Evolutionary conservation across 345 rosid species (phyloP), one percentile per base, ranked within the genome.

Genomic region (Arabidopsis arenosa): DNA sequence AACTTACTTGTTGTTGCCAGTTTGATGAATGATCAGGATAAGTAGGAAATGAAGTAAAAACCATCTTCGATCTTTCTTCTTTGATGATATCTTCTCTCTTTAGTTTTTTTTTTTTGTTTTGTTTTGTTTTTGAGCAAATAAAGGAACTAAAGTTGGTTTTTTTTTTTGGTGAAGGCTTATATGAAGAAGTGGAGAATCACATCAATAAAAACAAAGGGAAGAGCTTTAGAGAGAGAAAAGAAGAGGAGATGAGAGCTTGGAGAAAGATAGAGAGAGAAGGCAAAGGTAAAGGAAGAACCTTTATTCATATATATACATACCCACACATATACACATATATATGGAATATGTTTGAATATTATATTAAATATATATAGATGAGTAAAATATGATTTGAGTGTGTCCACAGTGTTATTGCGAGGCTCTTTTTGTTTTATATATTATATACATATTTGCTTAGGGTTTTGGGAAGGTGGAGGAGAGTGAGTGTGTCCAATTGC

Each of bases 1-100:
- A 74, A 69, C 75, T 68, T 79, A 79, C 82, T 74, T 79, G 79
- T 68, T 79, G 82, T 56, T 79, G 82, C 82, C 82, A 79, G 75
- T 74, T 79, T 69, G 82, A 74, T 54, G 75, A 61, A 74, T 28
- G 32, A 28, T 79, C 82, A 69, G 72, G 47, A 79, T 68, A 79
- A 47, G 39, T 40, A n/a, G 82, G 82, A 3, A 63, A 74, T 28
- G 82, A 70, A 68, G 82, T 47, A 74, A 79, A 79, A 68, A 57
- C 79, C 82, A 79, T 79, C 36, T 73, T 74, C 66, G 79, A 61
- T 74, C 56, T 68, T 74, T 73, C 75, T 73, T 47, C 48, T 68
- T 68, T 37, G 66, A 78, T 66, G 74, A 67, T 58, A 7, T 66
- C 57, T 49, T 72, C 80, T 63, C 45, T 63, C 54, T 73, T 64